Evolutionary conservation across 352 stramenopile genomes (phyloP).

Genomic region (Phytophthora sp.): DNA sequence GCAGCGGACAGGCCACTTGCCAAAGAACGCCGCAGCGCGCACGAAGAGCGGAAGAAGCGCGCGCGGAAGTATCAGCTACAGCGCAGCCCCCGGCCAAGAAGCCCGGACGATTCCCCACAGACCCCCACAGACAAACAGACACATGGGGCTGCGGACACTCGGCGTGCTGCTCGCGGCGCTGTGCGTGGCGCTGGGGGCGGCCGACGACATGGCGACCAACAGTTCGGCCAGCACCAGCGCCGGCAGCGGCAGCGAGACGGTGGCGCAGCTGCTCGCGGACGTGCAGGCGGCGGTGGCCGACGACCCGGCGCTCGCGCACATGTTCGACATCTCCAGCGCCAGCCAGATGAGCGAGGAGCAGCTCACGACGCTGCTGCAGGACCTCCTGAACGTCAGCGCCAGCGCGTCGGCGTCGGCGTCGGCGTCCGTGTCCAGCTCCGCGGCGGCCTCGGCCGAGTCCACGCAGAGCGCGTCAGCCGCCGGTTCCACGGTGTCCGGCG

Average conservation of each 20-base stretch:
- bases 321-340: slow-evolving; percentile 42
- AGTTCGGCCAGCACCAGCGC: slow-evolving; percentile 15
- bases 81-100: no score
- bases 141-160: slow-evolving; percentile 23
- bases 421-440: no score
- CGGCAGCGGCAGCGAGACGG: slow-evolving; percentile 21
- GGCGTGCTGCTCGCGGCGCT: slow-evolving; percentile 20
- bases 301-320: slow-evolving; percentile 40
- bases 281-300: slow-evolving; percentile 40
- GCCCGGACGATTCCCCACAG: background rate
- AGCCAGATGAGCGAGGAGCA: slow-evolving; percentile 45
- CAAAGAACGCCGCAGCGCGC: no score
- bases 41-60: no score
- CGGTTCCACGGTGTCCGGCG: slow-evolving; percentile 7
- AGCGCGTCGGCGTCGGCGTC: no score
- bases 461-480: slow-evolving; percentile 21
- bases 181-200: slow-evolving; percentile 12
- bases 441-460: slow-evolving; percentile 4
- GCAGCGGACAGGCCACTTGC: no score
- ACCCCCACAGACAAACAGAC: background rate
- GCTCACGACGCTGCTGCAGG: slow-evolving; percentile 37
- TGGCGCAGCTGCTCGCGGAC: slow-evolving; percentile 36
- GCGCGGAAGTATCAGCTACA: no score
- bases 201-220: slow-evolving; percentile 23
- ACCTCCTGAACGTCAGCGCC: slow-evolving; percentile 29